phyloP scores from a whole-genome alignment of 1,139 yeast genomes.

The Debaryomyces sp. region DNA sequence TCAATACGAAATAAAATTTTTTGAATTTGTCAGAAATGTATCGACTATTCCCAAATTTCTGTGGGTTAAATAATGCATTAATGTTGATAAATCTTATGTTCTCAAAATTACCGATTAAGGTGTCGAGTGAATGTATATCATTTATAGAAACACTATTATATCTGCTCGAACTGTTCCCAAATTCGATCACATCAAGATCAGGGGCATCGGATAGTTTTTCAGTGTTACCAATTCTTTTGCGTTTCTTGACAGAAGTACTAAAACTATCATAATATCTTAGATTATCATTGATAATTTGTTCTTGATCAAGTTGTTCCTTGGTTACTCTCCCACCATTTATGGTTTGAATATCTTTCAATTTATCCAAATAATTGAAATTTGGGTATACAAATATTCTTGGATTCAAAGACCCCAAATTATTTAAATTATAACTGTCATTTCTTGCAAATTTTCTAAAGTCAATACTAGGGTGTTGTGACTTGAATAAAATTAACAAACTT shows the following conservation, averaged over 20 bases:
- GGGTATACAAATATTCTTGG: constrained; percentile 19
- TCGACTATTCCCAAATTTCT: background rate
- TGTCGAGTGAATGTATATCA: constrained; percentile 21
- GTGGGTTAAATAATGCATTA: constrained; percentile 13
- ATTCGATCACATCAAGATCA: constrained; percentile 16
- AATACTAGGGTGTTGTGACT: constrained; percentile 25
- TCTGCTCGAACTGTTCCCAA: constrained; percentile 2
- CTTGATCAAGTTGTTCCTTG: background rate
- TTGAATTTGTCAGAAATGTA: constrained; percentile 10
- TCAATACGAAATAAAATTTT: constrained; percentile 9
- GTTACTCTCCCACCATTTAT: background rate
- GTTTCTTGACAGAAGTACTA: constrained; percentile 12
- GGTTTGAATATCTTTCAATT: constrained; percentile 11
- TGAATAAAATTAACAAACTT: constrained; percentile 27
- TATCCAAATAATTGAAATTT: constrained; percentile 14
- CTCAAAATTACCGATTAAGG: constrained; percentile 19
- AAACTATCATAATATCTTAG: constrained; percentile 19
- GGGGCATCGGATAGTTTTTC: constrained; percentile 5
- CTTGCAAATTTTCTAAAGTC: constrained; percentile 15
- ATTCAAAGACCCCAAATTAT: constrained; percentile 14
- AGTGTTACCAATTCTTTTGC: constrained; percentile 8
- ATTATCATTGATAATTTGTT: constrained; percentile 7
- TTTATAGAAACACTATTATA: constrained; percentile 15
- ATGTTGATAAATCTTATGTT: constrained; percentile 20
- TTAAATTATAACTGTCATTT: constrained; percentile 10